Base-by-base conservation (phyloP, 768 basidiomycete species). In the Leccinellum rugosiceps region DNA sequence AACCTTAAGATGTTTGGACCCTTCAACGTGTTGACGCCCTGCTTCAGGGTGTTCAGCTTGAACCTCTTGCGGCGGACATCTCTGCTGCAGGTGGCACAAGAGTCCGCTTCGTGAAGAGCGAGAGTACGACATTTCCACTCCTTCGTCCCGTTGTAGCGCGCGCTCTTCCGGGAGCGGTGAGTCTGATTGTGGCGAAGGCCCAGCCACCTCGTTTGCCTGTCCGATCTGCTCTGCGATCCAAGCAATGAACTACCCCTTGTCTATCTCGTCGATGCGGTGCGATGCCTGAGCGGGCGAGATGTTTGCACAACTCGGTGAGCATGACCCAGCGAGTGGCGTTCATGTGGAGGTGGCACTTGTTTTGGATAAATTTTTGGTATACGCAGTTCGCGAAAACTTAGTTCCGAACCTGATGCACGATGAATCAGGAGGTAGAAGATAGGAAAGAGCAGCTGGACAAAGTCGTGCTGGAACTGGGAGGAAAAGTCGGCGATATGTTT, bases 191-290 rank as follows among this genome's bases (percentile, higher is more conserved):
- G 71, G 68, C 0, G 56, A 56, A 2, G 74, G 58, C 28, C 74
- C 70, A 2, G 61, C 66, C 32, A 68, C 69, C 57, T 86, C 84
- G 7, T 76, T 78, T 2, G 96, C 97, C 38, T 94, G 82, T 70
- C 92, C 92, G 55, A 99, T 98, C 75, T 99, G 96, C 65, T 97
- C 94, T 11, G 87, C 80, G 59, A 99, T 91, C 97, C 97, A 99
- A 34, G 88, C 85, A 59, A 99, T 81, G 72, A 95, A 99, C 87
- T 92, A 94, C 1, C 97, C 97, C 76, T 99, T 97, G 76, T 98
- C 97, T 46, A 94, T 98, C 76, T 98, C 96, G 68, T 98, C 97
- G 26, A 97, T 96, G 62, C 91, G 84, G 5, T n/a, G 88, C 92
- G 55, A 97, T 78, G 32, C 97, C 95, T 2, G 79, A 76, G 35